phyloP scores from a whole-genome alignment of 192 early-diverging fungal species.

The Coemansia sp. region DNA sequence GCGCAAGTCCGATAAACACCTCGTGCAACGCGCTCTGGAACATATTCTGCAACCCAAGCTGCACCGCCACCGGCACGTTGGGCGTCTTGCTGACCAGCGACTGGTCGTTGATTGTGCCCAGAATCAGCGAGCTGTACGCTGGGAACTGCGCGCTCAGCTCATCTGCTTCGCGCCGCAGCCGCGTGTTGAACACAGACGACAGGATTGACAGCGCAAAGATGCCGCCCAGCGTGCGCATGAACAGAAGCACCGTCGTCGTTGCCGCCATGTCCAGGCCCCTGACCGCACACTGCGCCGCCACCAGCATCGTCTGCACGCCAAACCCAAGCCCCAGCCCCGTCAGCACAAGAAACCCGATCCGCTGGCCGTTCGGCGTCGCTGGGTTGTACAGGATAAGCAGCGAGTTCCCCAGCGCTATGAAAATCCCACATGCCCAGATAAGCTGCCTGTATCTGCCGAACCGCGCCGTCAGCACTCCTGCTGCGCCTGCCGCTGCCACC shows the following conservation, averaged over 20 bases:
- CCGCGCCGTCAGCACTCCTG: constrained; percentile 59
- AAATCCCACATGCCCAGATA: constrained; percentile 60
- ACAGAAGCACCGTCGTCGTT: constrained; percentile 62
- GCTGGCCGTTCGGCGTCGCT: constrained; percentile 50
- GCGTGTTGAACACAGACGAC: constrained; percentile 63
- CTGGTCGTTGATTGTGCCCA: constrained; percentile 52
- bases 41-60: constrained; percentile 42
- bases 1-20: constrained; percentile 56
- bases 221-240: constrained; percentile 64
- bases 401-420: constrained; percentile 64
- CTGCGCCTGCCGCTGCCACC: constrained; percentile 61
- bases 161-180: constrained; percentile 29
- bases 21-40: constrained; percentile 56
- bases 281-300: constrained; percentile 71
- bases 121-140: constrained; percentile 43
- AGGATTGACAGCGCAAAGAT: constrained; percentile 59
- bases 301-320: constrained; percentile 69
- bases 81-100: constrained; percentile 26
- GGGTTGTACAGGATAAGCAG: constrained; percentile 60
- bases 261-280: constrained; percentile 59
- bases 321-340: constrained; percentile 74
- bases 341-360: constrained; percentile 65
- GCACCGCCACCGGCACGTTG: constrained; percentile 40
- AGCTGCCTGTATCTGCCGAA: constrained; percentile 60
- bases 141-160: constrained; percentile 30